Percentiles rank a stretch among this genome's conserved stretches.
Conservation (phyloP, 2,329 filamentous ascomycete genomes). For the Fusarium nurragi region DNA sequence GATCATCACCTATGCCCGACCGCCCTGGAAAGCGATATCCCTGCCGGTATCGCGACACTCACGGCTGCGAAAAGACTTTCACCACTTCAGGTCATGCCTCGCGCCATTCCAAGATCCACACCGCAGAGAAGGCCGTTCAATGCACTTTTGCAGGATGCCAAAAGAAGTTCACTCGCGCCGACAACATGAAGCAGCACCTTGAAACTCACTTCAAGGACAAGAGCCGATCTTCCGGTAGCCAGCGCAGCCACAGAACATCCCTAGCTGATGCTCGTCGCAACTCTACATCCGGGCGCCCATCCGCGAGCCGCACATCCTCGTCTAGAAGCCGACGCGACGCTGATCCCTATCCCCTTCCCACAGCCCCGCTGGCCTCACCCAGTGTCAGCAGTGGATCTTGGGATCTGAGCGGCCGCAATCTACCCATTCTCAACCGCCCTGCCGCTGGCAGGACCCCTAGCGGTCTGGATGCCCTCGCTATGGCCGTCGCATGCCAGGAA, state of each 20-base stretch:
- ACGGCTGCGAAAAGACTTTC: constrained; percentile 80
- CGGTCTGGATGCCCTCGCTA: constrained; percentile 64
- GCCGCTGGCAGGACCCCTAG: constrained; percentile 55
- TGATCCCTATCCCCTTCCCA: constrained; percentile 52
- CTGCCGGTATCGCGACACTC: constrained; percentile 76
- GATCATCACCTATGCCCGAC: constrained; percentile 55
- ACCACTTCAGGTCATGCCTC: constrained; percentile 88
- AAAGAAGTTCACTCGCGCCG: constrained; percentile 82
- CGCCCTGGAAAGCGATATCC: constrained; percentile 73
- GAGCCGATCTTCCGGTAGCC: constrained; percentile 54
- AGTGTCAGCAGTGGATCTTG: constrained; percentile 50
- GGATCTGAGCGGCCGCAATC: constrained; percentile 59
- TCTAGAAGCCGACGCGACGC: constrained; percentile 52
- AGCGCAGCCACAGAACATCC: constrained; percentile 48
- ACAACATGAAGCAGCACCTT: constrained; percentile 89
- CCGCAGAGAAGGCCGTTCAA: constrained; percentile 78
- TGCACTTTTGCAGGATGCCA: constrained; percentile 75
- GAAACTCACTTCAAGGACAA: constrained; percentile 78
- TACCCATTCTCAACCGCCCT: constrained; percentile 58
- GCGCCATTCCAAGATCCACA: constrained; percentile 85
- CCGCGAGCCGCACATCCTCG: constrained; percentile 45
- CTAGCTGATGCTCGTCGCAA: constrained; percentile 48
- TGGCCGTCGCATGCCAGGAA: constrained; percentile 64
- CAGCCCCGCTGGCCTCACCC: constrained; percentile 52
- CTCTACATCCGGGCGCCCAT: constrained; percentile 46